Evolutionary conservation across 495 filamentous ascomycete genomes (phyloP), one percentile per base, ranked within the genome.

Genomic region (Trichoderma orchidacearum): DNA sequence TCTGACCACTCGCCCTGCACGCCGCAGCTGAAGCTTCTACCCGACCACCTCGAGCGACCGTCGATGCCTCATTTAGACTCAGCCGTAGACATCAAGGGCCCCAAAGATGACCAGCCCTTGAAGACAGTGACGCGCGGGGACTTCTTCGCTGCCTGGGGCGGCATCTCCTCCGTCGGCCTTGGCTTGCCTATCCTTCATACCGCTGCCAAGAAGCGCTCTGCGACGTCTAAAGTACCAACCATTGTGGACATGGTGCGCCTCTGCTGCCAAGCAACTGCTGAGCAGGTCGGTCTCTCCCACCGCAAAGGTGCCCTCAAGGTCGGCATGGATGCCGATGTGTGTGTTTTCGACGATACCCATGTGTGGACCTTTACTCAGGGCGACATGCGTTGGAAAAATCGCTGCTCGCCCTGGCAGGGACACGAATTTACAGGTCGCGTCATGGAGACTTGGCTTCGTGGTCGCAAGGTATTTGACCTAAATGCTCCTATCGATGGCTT

Each of bases 1-100:
- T 92, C 87, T 1, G 93, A 98, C 64, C 93, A 98, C 74, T 92
- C 86, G 27, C 93, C 93, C 12, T 98, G 93, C 74, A 98, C 93
- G 0, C 90, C 93, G 0, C 82, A 94, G 64, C 78, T 98, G 57
- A 98, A 98, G 73, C 79, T 92, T 29, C 81, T 98, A 0, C 90
- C 90, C 8, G 65, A 78, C 0, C 75, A 84, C 58, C 68, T 94
- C 3, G 59, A 57, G 28, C 72, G 38, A 61, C 70, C 60, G 62
- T 53, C 60, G 4, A 72, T 76, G 56, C 70, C 57, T 59, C 70
- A 75, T 58, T 62, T 62, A 36, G 75, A 78, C 58, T 76, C 75
- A 0, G 73, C 72, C 48, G 64, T 75, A 41, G 76, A 76, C 53
- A 67, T 77, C 64, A 67, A 23, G 5, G 27, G 15, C 11, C 30